Conservation (phyloP, 345 rosid species). For the Boechera stricta region DNA sequence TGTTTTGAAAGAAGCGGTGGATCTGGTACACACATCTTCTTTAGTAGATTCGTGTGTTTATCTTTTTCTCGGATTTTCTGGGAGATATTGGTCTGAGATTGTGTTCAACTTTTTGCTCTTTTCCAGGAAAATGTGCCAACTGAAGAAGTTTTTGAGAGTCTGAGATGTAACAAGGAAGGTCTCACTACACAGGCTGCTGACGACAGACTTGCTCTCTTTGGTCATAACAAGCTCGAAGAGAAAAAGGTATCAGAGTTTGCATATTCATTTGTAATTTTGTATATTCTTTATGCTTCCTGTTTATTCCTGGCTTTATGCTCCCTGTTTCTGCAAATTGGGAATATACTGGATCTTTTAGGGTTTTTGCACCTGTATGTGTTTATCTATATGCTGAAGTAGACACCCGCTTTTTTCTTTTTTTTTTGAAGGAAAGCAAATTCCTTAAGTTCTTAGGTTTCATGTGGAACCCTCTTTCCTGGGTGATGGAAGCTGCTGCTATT, state of each 20-base stretch:
- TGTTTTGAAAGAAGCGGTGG: constrained; percentile 93
- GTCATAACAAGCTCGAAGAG: constrained; percentile 97
- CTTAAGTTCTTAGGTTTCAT: constrained; percentile 89
- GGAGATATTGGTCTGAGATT: not conserved
- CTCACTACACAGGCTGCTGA: constrained; percentile 79
- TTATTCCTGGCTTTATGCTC: not conserved
- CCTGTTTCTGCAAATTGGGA: not conserved
- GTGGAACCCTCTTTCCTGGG: constrained; percentile 99
- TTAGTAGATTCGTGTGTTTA: not conserved
- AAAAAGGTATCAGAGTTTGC: constrained; percentile 52
- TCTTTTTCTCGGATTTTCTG: constrained; percentile 8
- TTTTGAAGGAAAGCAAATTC: constrained; percentile 83
- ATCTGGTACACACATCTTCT: constrained; percentile 90
- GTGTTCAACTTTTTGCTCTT: not conserved
- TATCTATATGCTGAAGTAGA: constrained; percentile 14
- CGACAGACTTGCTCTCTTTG: constrained; percentile 89
- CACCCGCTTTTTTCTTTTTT: constrained; percentile 1
- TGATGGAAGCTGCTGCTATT: constrained; percentile 98
- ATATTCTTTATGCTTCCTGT: not conserved
- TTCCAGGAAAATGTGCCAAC: constrained; percentile 94
- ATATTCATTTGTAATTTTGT: not conserved
- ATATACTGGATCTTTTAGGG: not conserved
- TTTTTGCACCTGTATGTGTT: constrained; percentile 1
- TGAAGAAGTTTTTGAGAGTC: constrained; percentile 89
- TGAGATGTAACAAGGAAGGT: constrained; percentile 95